A percentile compares a stretch with the other conserved stretches of the same genome.
These are phyloP conservation scores for Phyllostachys edulis DNA, from an alignment of 176 grass and related monocot genomes.

Conservation along the genomic window DNA sequence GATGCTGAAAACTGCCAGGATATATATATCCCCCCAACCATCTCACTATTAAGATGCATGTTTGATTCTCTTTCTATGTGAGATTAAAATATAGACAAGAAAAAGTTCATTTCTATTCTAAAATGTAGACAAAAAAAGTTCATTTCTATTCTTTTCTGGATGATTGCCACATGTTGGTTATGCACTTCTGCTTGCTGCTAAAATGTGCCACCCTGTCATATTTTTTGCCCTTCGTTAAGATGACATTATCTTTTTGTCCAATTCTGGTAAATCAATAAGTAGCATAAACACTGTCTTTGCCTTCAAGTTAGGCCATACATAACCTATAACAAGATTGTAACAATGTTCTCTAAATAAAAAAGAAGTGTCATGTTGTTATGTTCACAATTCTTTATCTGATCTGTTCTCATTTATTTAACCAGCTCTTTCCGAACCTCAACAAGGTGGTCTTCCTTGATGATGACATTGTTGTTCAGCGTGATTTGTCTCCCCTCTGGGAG, in stretches of 20 bases:
- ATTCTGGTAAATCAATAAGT: background rate
- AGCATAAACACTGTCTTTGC: background rate
- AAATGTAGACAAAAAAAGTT: background rate
- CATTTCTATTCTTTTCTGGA: background rate
- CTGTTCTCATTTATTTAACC: slow-evolving; percentile 39
- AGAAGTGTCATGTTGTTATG: background rate
- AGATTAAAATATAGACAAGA: slow-evolving; percentile 1
- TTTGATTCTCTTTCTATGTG: slow-evolving; percentile 23
- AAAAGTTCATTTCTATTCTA: slow-evolving; percentile 1
- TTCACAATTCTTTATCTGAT: slow-evolving; percentile 19
- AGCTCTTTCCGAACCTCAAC: slow-evolving; percentile 88
- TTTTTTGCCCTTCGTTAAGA: background rate
- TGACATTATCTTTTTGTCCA: background rate
- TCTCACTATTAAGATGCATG: slow-evolving; percentile 3
- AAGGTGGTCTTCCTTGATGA: slow-evolving; percentile 96
- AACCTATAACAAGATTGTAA: background rate
- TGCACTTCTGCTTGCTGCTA: slow-evolving; percentile 12
- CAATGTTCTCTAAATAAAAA: background rate
- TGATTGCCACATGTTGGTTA: background rate
- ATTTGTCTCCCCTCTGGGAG: slow-evolving; percentile 79
- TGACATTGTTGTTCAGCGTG: slow-evolving; percentile 80
- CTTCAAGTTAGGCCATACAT: background rate
- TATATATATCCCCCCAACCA: background rate
- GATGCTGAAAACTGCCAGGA: slow-evolving; percentile 9
- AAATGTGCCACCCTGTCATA: slow-evolving; percentile 7